phyloP scores from a whole-genome alignment of 306 rosid genomes.

The Dalbergia oliveri region DNA sequence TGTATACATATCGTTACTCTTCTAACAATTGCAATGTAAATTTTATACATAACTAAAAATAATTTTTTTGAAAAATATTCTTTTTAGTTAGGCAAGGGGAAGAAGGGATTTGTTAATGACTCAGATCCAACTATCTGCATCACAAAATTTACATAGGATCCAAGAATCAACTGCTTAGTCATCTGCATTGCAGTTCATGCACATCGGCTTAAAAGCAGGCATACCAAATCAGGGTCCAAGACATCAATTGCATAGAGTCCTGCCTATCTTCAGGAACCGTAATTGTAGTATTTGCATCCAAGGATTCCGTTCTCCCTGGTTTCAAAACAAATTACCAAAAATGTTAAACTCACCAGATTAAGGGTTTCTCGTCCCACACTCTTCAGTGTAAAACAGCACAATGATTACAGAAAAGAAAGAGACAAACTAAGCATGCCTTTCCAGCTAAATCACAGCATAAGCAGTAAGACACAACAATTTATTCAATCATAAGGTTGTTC shows the following conservation, averaged over 20 bases:
- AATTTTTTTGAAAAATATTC: too few species aligned
- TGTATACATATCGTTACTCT: too few species aligned
- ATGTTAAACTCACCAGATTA: not conserved
- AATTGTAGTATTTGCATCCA: conserved; percentile 74
- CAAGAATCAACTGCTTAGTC: conserved; percentile 34
- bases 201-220: conserved; percentile 34
- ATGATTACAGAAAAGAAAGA: not conserved
- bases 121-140: conserved; percentile 86
- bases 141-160: conserved; percentile 37
- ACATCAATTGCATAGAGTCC: conserved; percentile 86
- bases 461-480: too few species aligned
- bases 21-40: too few species aligned
- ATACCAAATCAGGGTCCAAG: conserved; percentile 96
- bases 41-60: too few species aligned
- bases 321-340: conserved; percentile 27
- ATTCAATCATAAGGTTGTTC: too few species aligned
- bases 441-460: not conserved
- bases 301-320: conserved; percentile 77
- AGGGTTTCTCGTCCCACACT: conserved; percentile 1
- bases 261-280: conserved; percentile 88
- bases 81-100: too few species aligned
- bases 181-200: not conserved
- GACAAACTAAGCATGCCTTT: not conserved
- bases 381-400: not conserved
- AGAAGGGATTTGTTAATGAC: too few species aligned